Conservation (phyloP, 345 rosid species). For the Anastatica hierochuntica region DNA sequence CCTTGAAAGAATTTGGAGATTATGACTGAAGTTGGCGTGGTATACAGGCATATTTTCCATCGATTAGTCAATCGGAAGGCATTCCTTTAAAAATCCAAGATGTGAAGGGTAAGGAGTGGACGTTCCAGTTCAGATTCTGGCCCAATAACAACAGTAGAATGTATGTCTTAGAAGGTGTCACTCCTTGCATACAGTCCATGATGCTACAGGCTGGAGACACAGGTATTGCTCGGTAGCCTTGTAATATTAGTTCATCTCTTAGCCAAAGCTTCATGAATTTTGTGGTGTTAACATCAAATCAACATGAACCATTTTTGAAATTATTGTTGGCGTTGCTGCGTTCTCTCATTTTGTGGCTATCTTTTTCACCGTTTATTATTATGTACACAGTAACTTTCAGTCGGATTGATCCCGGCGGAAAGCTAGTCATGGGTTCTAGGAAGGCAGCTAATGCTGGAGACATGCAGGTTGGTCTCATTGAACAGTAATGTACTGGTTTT, state of each 20-base stretch:
- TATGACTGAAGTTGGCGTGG: constrained; percentile 18
- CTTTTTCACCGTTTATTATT: not conserved
- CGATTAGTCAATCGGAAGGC: constrained; percentile 87
- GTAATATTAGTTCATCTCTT: constrained; percentile 1
- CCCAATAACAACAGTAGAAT: constrained; percentile 97
- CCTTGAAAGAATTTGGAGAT: not conserved
- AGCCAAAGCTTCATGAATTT: not conserved
- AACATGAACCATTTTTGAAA: too few species aligned
- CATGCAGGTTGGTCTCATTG: constrained; percentile 42
- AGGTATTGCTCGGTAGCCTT: constrained; percentile 34
- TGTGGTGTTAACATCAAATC: not conserved
- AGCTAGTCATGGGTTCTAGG: constrained; percentile 72
- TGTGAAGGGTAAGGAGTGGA: constrained; percentile 85
- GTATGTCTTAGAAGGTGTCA: constrained; percentile 97
- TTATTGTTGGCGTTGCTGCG: not conserved
- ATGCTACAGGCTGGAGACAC: constrained; percentile 84
- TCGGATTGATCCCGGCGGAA: constrained; percentile 72
- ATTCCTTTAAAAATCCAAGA: constrained; percentile 80
- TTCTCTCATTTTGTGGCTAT: constrained; percentile 6
- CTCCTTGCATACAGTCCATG: constrained; percentile 96
- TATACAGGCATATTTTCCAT: constrained; percentile 87
- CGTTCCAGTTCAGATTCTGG: constrained; percentile 97
- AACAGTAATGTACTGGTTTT: not conserved
- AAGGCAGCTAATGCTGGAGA: constrained; percentile 46
- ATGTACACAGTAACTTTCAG: constrained; percentile 70